phyloP scores from a whole-genome alignment of 306 rosid genomes.

The Sicyos baderoa region DNA sequence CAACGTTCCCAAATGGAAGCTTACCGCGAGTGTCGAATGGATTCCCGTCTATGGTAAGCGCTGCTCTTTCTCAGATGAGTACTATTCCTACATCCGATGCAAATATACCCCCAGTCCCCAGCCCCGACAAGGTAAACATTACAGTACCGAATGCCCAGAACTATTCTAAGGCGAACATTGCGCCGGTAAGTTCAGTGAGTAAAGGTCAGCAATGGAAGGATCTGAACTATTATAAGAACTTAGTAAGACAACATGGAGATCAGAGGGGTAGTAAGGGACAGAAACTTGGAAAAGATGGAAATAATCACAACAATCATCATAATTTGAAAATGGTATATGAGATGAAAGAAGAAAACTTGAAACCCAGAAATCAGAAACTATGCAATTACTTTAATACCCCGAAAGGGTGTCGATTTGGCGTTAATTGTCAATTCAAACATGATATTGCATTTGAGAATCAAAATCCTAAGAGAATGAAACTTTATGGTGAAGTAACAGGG shows the following conservation, averaged over 20 bases:
- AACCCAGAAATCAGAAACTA: conserved; percentile 37
- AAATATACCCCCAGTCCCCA: conserved; percentile 17
- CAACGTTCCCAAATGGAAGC: conserved; percentile 13
- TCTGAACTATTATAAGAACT: conserved; percentile 52
- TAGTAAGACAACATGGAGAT: conserved; percentile 40
- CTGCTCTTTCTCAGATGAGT: conserved; percentile 26
- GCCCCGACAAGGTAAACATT: conserved; percentile 7
- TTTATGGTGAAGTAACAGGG: conserved; percentile 29
- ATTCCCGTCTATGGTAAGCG: conserved; percentile 16
- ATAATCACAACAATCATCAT: conserved; percentile 28
- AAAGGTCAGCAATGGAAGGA: conserved; percentile 37
- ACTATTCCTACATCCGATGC: conserved; percentile 21
- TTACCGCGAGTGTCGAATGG: conserved; percentile 19
- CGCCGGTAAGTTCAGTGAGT: conserved; percentile 4
- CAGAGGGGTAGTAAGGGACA: conserved; percentile 32
- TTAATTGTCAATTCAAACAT: conserved; percentile 47
- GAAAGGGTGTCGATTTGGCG: conserved; percentile 66
- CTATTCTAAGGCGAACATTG: conserved; percentile 24
- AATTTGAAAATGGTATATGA: conserved; percentile 34
- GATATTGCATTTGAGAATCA: conserved; percentile 28
- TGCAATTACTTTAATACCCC: conserved; percentile 54
- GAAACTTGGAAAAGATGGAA: conserved; percentile 29
- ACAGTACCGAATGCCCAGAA: conserved; percentile 21
- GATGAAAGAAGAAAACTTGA: conserved; percentile 32
- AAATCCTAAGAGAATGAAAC: conserved; percentile 48